These are phyloP conservation scores for Metarhizium brunneum DNA, from an alignment of 2,329 filamentous ascomycete genomes.

Conservation along the genomic window DNA sequence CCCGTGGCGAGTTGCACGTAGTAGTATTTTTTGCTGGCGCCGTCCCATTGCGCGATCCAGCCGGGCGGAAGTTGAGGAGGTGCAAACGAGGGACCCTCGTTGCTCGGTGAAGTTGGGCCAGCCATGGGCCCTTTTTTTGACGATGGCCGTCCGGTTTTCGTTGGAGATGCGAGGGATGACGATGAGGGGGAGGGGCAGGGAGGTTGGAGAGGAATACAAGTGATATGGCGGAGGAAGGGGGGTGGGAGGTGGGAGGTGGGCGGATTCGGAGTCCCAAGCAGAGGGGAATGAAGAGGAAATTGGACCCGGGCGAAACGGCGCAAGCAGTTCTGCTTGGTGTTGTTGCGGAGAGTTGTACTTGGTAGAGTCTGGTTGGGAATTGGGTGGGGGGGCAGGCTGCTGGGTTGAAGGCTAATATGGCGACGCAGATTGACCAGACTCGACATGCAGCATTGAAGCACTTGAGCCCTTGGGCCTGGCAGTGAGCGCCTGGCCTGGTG, in stretches of 20 bases:
- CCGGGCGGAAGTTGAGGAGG: constrained; percentile 54
- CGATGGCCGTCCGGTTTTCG: background rate
- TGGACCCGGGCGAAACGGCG: background rate
- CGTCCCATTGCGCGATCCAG: constrained; percentile 65
- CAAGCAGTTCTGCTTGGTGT: constrained; percentile 1
- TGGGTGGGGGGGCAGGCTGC: background rate
- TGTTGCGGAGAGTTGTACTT: background rate
- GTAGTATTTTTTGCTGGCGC: constrained; percentile 55
- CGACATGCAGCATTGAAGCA: too few species aligned
- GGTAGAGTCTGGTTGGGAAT: background rate
- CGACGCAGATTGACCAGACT: too few species aligned
- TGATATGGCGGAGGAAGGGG: background rate
- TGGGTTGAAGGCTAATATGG: background rate
- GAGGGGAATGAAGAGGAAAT: background rate
- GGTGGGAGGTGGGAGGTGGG: background rate
- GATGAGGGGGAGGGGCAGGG: background rate
- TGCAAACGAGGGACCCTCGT: constrained; percentile 49
- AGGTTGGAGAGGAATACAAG: background rate
- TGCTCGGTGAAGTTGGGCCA: constrained; percentile 47
- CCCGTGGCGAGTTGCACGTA: constrained; percentile 66
- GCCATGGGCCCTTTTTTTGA: constrained; percentile 32
- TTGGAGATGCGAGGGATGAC: background rate
- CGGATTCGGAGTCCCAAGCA: too few species aligned
- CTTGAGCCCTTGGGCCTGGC: too few species aligned
- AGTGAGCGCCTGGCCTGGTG: too few species aligned